These are phyloP conservation scores for Begonia peltatifolia DNA, from an alignment of 306 rosid species.

Conservation along the genomic window DNA sequence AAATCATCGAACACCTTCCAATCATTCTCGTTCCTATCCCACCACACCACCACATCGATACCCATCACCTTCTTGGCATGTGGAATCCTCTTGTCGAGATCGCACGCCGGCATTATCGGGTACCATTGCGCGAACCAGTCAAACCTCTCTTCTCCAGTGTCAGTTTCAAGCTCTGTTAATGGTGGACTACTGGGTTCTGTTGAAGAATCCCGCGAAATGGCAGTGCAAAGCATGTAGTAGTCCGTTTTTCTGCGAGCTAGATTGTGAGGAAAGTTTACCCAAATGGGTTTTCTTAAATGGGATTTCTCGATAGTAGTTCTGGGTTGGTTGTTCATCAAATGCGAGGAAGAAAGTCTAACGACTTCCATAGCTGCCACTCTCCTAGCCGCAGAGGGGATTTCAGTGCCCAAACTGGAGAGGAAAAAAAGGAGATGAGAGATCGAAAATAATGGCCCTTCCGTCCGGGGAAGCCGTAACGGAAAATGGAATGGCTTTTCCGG, in stretches of 20 bases:
- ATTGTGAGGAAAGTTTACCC: background rate
- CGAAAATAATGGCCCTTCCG: background rate
- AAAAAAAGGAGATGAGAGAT: too few species aligned
- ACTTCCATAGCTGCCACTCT: background rate
- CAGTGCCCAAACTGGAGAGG: too few species aligned
- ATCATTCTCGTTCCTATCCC: slow-evolving; percentile 67
- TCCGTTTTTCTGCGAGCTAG: background rate
- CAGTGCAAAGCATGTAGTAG: background rate
- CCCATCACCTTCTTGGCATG: slow-evolving; percentile 73
- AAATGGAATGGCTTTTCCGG: too few species aligned
- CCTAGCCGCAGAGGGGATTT: too few species aligned
- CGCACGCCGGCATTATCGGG: slow-evolving; percentile 76
- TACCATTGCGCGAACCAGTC: slow-evolving; percentile 90
- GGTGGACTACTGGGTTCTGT: slow-evolving; percentile 27
- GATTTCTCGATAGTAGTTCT: background rate
- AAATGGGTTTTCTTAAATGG: background rate
- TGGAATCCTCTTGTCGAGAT: slow-evolving; percentile 68
- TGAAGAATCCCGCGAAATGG: slow-evolving; percentile 32
- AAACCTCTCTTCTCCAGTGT: slow-evolving; percentile 21
- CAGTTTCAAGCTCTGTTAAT: slow-evolving; percentile 2
- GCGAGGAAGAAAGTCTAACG: background rate
- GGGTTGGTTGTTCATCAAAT: background rate
- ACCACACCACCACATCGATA: slow-evolving; percentile 87
- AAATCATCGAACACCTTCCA: slow-evolving; percentile 86
- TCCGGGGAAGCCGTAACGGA: background rate